Conservation (phyloP, 176 grass and related monocot species). For the Microstegium vimineum region DNA sequence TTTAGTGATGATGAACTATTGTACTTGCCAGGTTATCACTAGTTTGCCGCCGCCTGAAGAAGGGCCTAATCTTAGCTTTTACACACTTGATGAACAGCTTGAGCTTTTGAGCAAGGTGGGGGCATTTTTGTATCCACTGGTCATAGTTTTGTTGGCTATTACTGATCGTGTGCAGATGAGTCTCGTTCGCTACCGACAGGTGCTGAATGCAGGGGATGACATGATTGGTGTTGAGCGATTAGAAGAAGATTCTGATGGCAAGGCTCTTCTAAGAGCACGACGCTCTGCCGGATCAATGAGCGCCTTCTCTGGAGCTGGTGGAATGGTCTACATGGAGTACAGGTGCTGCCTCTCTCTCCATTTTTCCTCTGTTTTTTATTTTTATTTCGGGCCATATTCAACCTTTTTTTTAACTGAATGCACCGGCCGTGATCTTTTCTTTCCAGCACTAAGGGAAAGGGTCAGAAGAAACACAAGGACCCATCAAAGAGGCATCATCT, state of each 20-base stretch:
- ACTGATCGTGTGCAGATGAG: neutral
- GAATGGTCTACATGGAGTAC: conserved; percentile 93
- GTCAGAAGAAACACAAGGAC: conserved; percentile 69
- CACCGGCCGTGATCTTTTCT: neutral
- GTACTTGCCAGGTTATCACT: conserved; percentile 73
- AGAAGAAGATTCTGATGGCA: conserved; percentile 94
- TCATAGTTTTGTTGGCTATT: neutral
- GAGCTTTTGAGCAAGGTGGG: conserved; percentile 68
- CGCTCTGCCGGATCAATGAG: conserved; percentile 80
- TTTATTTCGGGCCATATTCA: neutral
- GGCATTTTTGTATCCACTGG: conserved; percentile 5
- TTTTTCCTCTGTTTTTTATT: neutral
- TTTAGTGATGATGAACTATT: conserved; percentile 22
- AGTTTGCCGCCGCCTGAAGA: conserved; percentile 81
- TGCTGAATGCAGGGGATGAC: conserved; percentile 87
- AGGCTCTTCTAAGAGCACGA: conserved; percentile 58
- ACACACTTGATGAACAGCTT: conserved; percentile 80
- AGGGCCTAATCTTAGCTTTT: conserved; percentile 59
- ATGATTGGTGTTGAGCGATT: conserved; percentile 84
- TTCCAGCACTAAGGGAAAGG: conserved; percentile 80
- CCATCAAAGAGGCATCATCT: conserved; percentile 75
- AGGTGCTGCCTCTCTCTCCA: conserved; percentile 37
- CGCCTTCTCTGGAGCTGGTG: conserved; percentile 64
- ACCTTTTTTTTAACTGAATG: neutral
- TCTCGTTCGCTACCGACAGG: conserved; percentile 26